These are phyloP conservation scores for Calamus simplicifolius DNA, from an alignment of 176 grass and related monocot species.

Conservation along the genomic window DNA sequence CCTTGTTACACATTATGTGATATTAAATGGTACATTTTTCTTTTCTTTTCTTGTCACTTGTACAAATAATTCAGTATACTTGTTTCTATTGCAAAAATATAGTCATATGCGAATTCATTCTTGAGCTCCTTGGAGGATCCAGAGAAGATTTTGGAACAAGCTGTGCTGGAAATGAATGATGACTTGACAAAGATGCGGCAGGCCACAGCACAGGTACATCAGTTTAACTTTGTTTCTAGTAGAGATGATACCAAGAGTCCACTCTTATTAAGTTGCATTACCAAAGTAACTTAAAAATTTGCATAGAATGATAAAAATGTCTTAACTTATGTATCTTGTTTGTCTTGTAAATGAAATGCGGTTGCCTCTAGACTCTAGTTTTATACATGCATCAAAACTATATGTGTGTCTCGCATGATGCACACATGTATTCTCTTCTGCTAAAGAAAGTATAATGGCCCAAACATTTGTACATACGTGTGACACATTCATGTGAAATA, in stretches of 20 bases:
- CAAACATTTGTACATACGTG: too few relatives aligned
- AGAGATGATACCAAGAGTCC: background rate
- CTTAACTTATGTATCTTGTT: too few relatives aligned
- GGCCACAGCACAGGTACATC: constrained; percentile 89
- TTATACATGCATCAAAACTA: too few relatives aligned
- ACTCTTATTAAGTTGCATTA: too few relatives aligned
- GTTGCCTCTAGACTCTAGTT: too few relatives aligned
- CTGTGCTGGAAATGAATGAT: constrained; percentile 95
- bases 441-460: too few relatives aligned
- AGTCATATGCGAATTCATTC: constrained; percentile 95
- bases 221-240: background rate
- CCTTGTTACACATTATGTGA: constrained; percentile 1
- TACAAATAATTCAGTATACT: background rate
- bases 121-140: constrained; percentile 91
- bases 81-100: constrained; percentile 20
- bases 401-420: too few relatives aligned
- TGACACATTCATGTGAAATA: too few relatives aligned
- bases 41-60: constrained; percentile 6
- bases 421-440: too few relatives aligned
- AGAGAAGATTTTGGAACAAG: constrained; percentile 98
- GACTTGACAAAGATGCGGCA: constrained; percentile 98
- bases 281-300: too few relatives aligned
- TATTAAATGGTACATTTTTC: background rate
- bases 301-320: too few relatives aligned
- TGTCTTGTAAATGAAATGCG: too few relatives aligned